A percentile compares a stretch with the other conserved stretches of the same genome.
These are phyloP conservation scores for Erythrophleum fordii DNA, from an alignment of 306 rosid species.

Conservation along the genomic window DNA sequence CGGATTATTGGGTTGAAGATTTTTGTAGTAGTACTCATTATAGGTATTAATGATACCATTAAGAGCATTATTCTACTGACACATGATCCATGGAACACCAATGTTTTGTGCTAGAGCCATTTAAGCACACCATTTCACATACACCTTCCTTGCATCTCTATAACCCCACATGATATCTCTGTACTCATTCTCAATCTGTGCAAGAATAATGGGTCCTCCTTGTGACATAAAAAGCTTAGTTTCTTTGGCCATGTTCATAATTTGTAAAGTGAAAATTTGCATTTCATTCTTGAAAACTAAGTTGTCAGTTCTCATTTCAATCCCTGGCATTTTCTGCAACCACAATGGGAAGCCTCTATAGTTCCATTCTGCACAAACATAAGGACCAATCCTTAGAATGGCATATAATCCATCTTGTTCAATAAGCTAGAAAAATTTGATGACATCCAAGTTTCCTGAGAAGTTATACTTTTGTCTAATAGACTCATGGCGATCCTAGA, in stretches of 20 bases:
- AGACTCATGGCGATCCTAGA: background rate
- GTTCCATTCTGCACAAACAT: background rate
- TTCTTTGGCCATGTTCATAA: background rate
- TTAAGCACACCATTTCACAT: slow-evolving; percentile 36
- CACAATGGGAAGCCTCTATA: background rate
- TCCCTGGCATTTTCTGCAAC: background rate
- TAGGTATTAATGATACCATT: background rate
- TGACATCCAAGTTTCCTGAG: too few relatives aligned
- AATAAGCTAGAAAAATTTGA: background rate
- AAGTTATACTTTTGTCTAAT: background rate
- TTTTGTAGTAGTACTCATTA: background rate
- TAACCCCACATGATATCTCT: background rate
- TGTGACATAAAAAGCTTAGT: background rate
- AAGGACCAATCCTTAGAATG: background rate
- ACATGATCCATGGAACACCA: slow-evolving; percentile 10
- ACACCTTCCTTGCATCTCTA: background rate
- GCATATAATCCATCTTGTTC: background rate
- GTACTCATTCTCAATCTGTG: background rate
- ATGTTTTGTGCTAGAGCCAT: slow-evolving; percentile 32
- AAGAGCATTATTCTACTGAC: background rate
- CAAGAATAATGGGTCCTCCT: background rate
- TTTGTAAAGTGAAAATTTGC: background rate
- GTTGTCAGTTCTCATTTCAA: background rate
- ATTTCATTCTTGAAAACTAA: background rate
- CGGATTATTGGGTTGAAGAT: slow-evolving; percentile 32